Evolutionary conservation across 768 basidiomycete genomes (phyloP), one percentile per base, ranked within the genome.

Genomic region (Amanita thiersii): DNA sequence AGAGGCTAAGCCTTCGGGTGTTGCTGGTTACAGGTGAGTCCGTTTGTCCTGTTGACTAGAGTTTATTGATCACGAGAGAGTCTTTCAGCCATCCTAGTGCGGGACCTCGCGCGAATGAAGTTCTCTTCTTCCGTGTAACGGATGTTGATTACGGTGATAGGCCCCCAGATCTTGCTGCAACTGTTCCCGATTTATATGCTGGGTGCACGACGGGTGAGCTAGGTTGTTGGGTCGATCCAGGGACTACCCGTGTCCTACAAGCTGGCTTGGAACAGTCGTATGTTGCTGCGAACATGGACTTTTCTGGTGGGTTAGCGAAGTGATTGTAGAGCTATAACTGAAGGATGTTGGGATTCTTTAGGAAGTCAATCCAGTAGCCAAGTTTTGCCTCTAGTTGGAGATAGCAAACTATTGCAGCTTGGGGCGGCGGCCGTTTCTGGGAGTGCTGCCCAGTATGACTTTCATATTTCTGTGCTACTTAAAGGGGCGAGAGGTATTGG

Each of bases 151-250:
- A 79, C 53, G 77, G 79, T 39, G 61, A 78, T 0, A 56, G 77
- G 4, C 52, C 68, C 24, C 58, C 57, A 49, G 31, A 55, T 41
- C 45, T 54, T 47, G 44, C 48, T 14, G 46, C 56, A 30, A 37
- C 43, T 3, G 26, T 37, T 25, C 59, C 61, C 15, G 77, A 80
- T 47, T 56, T 73, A 4, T 73, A 77, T 49, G 64, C 72, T 17
- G 75, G 77, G 11, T 71, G 71, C 1, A 69, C 71, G 0, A 57
- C 71, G 14, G 86, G 85, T 3, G 78, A 87, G 51, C 56, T 92
- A 12, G 94, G 94, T 0, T 93, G 85, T 52, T 86, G 86, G 73
- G 69, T 96, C 14, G 88, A 97, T 51, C 61, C 79, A 1, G 56
- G 67, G 1, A 55, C 70, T 5, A 94, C 94, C 14, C 77, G 79